Evolutionary conservation across 805 yeast genomes (phyloP).

Genomic region (Jamesozyma rosinii): DNA sequence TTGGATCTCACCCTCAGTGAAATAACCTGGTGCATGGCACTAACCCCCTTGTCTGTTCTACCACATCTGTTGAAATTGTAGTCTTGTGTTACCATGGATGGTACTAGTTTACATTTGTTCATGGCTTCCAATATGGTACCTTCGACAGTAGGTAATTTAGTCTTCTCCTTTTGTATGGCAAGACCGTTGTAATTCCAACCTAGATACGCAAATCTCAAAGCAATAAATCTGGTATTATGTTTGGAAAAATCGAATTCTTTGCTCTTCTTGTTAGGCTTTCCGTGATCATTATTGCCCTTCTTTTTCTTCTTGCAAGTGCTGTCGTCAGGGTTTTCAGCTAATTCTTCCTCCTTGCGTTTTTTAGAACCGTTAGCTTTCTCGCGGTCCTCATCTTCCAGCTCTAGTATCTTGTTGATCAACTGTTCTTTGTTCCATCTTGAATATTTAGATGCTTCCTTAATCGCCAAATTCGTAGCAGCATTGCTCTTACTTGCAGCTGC

Average conservation of each 20-base stretch:
- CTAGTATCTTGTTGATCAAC: slow-evolving; percentile 45
- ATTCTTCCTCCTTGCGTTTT: slow-evolving; percentile 2
- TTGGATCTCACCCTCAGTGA: slow-evolving; percentile 67
- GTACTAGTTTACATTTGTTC: slow-evolving; percentile 54
- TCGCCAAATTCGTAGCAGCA: background rate
- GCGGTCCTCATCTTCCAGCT: slow-evolving; percentile 39
- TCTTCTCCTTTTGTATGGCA: slow-evolving; percentile 67
- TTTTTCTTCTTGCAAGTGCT: background rate
- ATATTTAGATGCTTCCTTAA: slow-evolving; percentile 33
- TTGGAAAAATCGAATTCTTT: slow-evolving; percentile 58
- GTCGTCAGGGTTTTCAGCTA: background rate
- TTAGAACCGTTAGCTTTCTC: background rate
- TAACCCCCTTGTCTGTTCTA: slow-evolving; percentile 91
- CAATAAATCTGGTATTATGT: slow-evolving; percentile 58
- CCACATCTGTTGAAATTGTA: slow-evolving; percentile 86
- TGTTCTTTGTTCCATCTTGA: slow-evolving; percentile 57
- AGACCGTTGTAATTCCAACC: slow-evolving; percentile 95
- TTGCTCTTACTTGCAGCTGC: background rate
- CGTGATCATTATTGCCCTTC: slow-evolving; percentile 10
- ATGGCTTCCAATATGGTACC: slow-evolving; percentile 64
- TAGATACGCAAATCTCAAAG: slow-evolving; percentile 72
- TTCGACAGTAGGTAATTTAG: slow-evolving; percentile 83
- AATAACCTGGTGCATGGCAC: slow-evolving; percentile 93
- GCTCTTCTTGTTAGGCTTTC: slow-evolving; percentile 29
- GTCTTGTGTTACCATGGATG: slow-evolving; percentile 47